Percentiles rank a stretch among this genome's conserved stretches.
These are phyloP conservation scores for Onygena corvina DNA, from an alignment of 2,329 filamentous ascomycete species.

Conservation along the genomic window DNA sequence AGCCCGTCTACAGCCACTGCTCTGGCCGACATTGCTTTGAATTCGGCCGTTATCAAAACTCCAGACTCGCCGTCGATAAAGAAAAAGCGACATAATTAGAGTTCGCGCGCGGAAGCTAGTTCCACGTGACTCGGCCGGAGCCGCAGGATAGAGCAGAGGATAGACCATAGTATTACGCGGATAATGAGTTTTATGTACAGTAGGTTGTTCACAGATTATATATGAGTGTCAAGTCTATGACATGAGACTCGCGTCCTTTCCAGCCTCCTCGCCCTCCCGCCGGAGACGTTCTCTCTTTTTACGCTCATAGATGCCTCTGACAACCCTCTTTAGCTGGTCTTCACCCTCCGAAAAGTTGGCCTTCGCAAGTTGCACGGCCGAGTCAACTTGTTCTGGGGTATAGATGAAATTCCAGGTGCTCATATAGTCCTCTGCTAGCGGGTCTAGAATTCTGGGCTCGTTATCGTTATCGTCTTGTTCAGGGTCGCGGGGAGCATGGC, in stretches of 20 bases:
- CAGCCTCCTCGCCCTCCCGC: constrained; percentile 17
- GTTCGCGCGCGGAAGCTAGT: no score
- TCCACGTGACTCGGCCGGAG: no score
- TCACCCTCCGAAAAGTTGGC: constrained; percentile 79
- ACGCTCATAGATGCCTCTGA: constrained; percentile 82
- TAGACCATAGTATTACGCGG: no score
- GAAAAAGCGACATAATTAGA: no score
- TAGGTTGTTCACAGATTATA: not conserved
- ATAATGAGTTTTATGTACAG: constrained; percentile 3
- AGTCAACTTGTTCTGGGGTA: constrained; percentile 77
- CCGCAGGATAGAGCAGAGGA: no score
- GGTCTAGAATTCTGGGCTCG: constrained; percentile 57
- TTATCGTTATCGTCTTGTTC: constrained; percentile 15
- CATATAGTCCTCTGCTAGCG: constrained; percentile 70
- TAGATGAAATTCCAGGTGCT: constrained; percentile 98
- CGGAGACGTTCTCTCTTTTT: constrained; percentile 58
- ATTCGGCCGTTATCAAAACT: no score
- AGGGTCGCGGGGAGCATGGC: constrained; percentile 19
- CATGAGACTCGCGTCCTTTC: not conserved
- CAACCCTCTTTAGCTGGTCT: constrained; percentile 62
- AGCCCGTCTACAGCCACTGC: constrained; percentile 28
- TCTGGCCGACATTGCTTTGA: constrained; percentile 24
- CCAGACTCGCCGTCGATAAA: no score
- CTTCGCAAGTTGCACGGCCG: constrained; percentile 65
- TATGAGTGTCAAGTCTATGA: not conserved